Conservation (phyloP, 2,329 filamentous ascomycete genomes). For the Gremmenia infestans region DNA sequence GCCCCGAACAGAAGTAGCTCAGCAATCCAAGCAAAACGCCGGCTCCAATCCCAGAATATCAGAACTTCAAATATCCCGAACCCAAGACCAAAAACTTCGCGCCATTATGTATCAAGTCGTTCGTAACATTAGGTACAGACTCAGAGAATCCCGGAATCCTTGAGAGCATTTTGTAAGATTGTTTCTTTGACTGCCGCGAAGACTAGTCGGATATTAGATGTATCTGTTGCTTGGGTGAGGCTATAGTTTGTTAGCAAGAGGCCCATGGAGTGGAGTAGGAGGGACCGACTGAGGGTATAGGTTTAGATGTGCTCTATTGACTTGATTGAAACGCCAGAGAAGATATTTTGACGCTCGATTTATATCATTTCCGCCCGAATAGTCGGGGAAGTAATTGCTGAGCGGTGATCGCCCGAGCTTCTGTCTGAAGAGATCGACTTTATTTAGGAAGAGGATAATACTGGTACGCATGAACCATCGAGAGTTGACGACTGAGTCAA, state of each 20-base stretch:
- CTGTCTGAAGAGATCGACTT: constrained; percentile 96
- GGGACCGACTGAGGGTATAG: constrained; percentile 88
- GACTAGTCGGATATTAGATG: constrained; percentile 94
- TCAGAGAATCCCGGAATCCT: constrained; percentile 94
- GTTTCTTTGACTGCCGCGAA: constrained; percentile 99
- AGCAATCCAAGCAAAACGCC: constrained; percentile 23
- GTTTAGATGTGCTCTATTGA: constrained; percentile 92
- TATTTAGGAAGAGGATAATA: constrained; percentile 98
- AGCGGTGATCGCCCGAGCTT: constrained; percentile 87
- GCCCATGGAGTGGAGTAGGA: neutral
- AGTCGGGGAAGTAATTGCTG: constrained; percentile 95
- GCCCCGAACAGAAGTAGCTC: constrained; percentile 13
- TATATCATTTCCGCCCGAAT: constrained; percentile 94
- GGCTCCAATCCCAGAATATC: constrained; percentile 17
- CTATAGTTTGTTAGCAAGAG: constrained; percentile 43
- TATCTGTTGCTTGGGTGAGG: constrained; percentile 97
- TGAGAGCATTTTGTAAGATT: constrained; percentile 95
- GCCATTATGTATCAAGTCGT: constrained; percentile 14
- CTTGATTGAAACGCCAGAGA: constrained; percentile 97
- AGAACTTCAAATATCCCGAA: constrained; percentile 17
- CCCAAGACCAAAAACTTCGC: constrained; percentile 12
- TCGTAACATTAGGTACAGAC: constrained; percentile 7
- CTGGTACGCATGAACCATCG: constrained; percentile 99
- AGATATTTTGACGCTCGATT: constrained; percentile 98
- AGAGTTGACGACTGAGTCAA: constrained; percentile 98